These are phyloP conservation scores for Boeremia lycopersici DNA, from an alignment of 2,329 filamentous ascomycete species.

Conservation along the genomic window DNA sequence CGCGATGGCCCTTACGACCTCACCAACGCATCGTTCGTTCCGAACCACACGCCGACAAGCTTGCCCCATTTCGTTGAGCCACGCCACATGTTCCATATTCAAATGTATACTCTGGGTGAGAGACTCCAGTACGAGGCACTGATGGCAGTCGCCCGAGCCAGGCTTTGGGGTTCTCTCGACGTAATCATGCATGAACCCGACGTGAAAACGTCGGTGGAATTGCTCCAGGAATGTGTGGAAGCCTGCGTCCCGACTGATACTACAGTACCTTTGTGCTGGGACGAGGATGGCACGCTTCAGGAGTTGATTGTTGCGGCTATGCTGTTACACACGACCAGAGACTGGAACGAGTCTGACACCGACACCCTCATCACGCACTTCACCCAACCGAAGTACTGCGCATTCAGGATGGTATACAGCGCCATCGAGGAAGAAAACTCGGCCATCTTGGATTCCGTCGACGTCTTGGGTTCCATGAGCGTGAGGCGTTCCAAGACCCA, in stretches of 20 bases:
- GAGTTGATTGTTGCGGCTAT: not conserved
- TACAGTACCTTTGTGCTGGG: not conserved
- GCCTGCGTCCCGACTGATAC: not conserved
- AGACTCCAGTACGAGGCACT: constrained; percentile 13
- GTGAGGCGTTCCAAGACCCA: too few relatives aligned
- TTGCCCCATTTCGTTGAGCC: not conserved
- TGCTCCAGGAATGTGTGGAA: not conserved
- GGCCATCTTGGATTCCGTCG: not conserved
- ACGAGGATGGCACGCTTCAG: not conserved
- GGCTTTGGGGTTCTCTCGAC: not conserved
- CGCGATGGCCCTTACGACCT: not conserved
- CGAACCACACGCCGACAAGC: not conserved
- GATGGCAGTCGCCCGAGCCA: not conserved
- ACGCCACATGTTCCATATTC: constrained; percentile 13
- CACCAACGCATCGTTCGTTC: not conserved
- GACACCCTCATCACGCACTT: not conserved
- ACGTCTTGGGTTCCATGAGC: too few relatives aligned
- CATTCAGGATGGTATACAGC: not conserved
- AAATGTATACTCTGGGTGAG: constrained; percentile 20
- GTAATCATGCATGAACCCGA: not conserved
- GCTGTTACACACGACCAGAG: not conserved
- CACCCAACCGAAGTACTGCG: not conserved
- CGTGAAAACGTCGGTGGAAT: not conserved
- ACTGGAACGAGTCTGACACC: not conserved
- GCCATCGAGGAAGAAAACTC: not conserved